These are phyloP conservation scores for Pestalotiopsis sp. DNA, from an alignment of 2,329 filamentous ascomycete species.

Conservation along the genomic window DNA sequence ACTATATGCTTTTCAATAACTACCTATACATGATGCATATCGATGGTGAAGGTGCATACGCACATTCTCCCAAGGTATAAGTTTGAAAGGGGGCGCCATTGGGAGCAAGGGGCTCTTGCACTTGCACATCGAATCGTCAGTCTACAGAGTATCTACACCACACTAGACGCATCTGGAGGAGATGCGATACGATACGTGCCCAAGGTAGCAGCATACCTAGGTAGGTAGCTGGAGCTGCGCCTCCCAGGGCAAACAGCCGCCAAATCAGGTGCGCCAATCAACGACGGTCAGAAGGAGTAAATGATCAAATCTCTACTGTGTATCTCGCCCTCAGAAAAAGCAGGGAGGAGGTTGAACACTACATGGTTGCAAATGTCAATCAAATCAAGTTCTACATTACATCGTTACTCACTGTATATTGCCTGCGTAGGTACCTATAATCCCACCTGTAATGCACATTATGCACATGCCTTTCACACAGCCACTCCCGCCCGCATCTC, in stretches of 20 bases:
- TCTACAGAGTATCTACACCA: neutral
- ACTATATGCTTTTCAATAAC: no score
- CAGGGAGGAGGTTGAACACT: neutral
- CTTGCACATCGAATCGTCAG: neutral
- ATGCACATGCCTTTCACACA: neutral
- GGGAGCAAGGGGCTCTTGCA: neutral
- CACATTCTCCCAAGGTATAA: no score
- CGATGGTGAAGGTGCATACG: no score
- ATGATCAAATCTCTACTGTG: neutral
- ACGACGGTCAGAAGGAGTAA: neutral
- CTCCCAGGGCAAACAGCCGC: neutral
- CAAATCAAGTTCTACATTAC: no score
- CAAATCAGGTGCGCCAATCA: neutral
- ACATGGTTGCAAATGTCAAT: no score
- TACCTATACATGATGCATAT: no score
- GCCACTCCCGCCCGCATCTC: slow-evolving; percentile 12
- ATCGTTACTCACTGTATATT: neutral
- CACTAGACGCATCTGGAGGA: no score
- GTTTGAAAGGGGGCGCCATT: neutral
- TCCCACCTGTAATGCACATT: neutral
- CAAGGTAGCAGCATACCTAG: no score
- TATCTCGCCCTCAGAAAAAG: neutral
- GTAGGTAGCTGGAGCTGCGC: neutral
- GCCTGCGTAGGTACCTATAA: neutral
- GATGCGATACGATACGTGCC: no score